phyloP scores from a whole-genome alignment of 2,329 filamentous ascomycete genomes.

The Drechslerella dactyloides region DNA sequence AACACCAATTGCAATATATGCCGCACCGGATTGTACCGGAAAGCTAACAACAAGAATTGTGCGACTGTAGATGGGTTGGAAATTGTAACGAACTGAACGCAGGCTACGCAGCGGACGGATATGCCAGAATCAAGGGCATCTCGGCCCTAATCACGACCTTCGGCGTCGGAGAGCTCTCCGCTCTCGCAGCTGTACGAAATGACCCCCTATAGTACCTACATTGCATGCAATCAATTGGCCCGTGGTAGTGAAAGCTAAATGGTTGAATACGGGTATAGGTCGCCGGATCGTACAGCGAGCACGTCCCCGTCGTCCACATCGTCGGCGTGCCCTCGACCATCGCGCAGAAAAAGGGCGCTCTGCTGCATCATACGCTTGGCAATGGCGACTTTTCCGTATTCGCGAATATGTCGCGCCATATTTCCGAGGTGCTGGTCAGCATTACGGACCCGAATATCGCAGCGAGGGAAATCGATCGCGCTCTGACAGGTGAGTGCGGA shows the following conservation, averaged over 20 bases:
- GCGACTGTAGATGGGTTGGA: constrained; percentile 55
- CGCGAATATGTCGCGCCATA: constrained; percentile 73
- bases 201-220: too few relatives aligned
- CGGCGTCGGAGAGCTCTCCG: constrained; percentile 74
- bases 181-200: constrained; percentile 67
- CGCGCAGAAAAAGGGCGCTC: constrained; percentile 60
- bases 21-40: neutral
- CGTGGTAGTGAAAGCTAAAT: neutral
- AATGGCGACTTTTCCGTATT: constrained; percentile 86
- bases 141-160: constrained; percentile 76
- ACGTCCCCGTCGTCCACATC: constrained; percentile 72
- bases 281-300: constrained; percentile 76
- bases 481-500: constrained; percentile 67
- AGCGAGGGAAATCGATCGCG: constrained; percentile 76
- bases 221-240: too few relatives aligned
- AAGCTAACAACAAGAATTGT: neutral
- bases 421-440: constrained; percentile 74
- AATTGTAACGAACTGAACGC: constrained; percentile 77
- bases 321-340: constrained; percentile 64
- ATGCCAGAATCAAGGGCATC: constrained; percentile 74
- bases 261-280: constrained; percentile 57
- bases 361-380: constrained; percentile 73
- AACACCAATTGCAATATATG: constrained; percentile 61
- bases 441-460: constrained; percentile 74
- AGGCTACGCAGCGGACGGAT: constrained; percentile 80